phyloP scores from a whole-genome alignment of 106 monocot species.

The Amphibolis antarctica region DNA sequence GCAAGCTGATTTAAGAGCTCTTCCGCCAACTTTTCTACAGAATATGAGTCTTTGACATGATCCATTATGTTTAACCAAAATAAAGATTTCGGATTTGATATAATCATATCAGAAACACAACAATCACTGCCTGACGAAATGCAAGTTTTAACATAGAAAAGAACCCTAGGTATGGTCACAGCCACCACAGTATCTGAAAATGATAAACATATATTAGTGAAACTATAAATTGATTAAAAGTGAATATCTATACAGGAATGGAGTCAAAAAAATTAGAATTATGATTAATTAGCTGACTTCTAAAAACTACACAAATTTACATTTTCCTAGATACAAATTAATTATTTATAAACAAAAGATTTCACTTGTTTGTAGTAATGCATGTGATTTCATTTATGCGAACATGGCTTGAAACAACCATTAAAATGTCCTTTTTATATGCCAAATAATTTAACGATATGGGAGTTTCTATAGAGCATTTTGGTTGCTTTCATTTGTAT shows the following conservation, averaged over 20 bases:
- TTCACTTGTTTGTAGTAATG: too few species aligned
- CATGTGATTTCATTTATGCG: too few species aligned
- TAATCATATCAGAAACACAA: constrained; percentile 18
- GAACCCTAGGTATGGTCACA: constrained; percentile 43
- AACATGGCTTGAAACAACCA: too few species aligned
- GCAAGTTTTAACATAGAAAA: constrained; percentile 35
- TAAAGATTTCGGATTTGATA: constrained; percentile 30
- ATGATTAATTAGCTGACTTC: too few species aligned
- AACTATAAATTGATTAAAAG: neutral
- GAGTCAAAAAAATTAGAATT: neutral
- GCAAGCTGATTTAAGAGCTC: constrained; percentile 54
- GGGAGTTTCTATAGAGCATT: too few species aligned
- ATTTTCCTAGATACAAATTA: too few species aligned
- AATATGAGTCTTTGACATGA: constrained; percentile 59
- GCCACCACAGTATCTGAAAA: constrained; percentile 55
- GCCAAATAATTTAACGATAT: too few species aligned
- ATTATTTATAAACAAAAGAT: too few species aligned
- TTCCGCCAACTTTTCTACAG: constrained; percentile 73
- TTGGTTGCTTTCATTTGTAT: too few species aligned
- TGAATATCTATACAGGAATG: neutral
- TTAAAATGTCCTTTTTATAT: too few species aligned
- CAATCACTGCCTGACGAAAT: constrained; percentile 21
- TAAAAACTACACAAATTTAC: too few species aligned
- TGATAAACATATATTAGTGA: neutral
- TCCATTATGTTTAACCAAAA: constrained; percentile 72